Evolutionary conservation across 208 protist species (phyloP), one percentile per base, ranked within the genome.

Genomic region (Wallacemonas sp.): DNA sequence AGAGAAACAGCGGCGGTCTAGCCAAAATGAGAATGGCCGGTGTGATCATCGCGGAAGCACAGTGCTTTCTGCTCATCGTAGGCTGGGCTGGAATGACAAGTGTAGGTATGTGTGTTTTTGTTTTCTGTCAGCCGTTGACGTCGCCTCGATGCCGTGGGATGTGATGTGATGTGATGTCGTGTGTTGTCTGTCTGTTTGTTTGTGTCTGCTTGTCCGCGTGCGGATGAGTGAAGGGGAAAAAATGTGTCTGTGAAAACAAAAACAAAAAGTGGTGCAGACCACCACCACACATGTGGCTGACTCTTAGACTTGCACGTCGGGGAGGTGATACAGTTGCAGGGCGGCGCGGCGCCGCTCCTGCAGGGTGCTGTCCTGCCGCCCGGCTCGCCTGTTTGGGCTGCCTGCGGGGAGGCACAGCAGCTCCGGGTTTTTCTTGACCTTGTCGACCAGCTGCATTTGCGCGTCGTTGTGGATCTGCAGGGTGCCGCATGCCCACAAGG

Each of bases 401-500:
- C 29, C 46, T 20, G 52, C 16, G 16, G 67, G 50, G 54, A 86
- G 45, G 12, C 39, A 5, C 28, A 81, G 42, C 44, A 88, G 67
- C 20, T 66, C 41, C 23, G 76, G 76, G 0, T 78, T 72, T n/a
- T 39, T 65, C 22, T 66, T 79, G 23, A 71, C 63, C 46, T 67
- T 57, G 31, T 83, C 81, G 39, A 96, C 55, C 48, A 94, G 74
- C 57, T 77, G 76, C 28, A 75, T 83, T 57, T 93, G 86, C 18
- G 91, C 74, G 55, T 96, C 88, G 70, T 86, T 96, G 46, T 86
- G 86, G 18, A 92, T 76, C 61, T 91, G 93, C 20, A 96, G 76
- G 39, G 77, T 77, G 31, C 63, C 73, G 49, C 79, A 94, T 1
- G 87, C 86, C 88, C 88, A 96, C 23, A 96, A 65, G 3, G 79